Evolutionary conservation across 169 alveolate genomes (phyloP).

Genomic region (Plasmodium gallinaceum): DNA sequence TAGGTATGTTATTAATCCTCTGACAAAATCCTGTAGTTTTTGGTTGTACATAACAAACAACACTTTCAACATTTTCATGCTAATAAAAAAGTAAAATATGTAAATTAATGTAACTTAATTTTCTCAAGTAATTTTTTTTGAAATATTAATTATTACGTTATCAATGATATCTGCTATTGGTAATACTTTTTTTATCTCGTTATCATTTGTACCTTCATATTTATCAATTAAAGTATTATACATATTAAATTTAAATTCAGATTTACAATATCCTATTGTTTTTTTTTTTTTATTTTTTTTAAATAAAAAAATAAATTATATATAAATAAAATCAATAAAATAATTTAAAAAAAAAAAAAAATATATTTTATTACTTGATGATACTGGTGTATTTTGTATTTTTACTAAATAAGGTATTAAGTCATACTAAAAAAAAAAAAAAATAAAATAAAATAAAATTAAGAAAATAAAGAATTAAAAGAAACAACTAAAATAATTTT

Average conservation of each 20-base stretch:
- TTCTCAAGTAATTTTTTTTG: too few relatives aligned
- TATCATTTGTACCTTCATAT: slow-evolving; percentile 26
- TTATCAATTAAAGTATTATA: slow-evolving; percentile 35
- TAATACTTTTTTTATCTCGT: not conserved
- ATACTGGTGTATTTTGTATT: slow-evolving; percentile 41
- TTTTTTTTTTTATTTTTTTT: not conserved
- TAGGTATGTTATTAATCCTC: slow-evolving; percentile 38
- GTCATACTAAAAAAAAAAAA: slow-evolving; percentile 37
- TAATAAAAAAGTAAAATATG: too few relatives aligned
- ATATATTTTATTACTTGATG: slow-evolving; percentile 26
- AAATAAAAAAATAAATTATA: not conserved
- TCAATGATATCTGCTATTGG: not conserved
- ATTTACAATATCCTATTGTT: not conserved
- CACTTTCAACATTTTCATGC: slow-evolving; percentile 48
- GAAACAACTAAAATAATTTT: not conserved
- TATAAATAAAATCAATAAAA: not conserved
- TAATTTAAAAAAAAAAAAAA: not conserved
- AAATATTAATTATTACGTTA: not conserved
- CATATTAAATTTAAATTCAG: slow-evolving; percentile 59
- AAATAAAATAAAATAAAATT: not conserved
- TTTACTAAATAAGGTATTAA: slow-evolving; percentile 62
- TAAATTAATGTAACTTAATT: not conserved
- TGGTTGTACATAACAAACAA: slow-evolving; percentile 71
- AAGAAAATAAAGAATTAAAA: not conserved
- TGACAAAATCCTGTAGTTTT: slow-evolving; percentile 61